phyloP scores from a whole-genome alignment of 805 yeast genomes.

The Soucietia sequanensis region DNA sequence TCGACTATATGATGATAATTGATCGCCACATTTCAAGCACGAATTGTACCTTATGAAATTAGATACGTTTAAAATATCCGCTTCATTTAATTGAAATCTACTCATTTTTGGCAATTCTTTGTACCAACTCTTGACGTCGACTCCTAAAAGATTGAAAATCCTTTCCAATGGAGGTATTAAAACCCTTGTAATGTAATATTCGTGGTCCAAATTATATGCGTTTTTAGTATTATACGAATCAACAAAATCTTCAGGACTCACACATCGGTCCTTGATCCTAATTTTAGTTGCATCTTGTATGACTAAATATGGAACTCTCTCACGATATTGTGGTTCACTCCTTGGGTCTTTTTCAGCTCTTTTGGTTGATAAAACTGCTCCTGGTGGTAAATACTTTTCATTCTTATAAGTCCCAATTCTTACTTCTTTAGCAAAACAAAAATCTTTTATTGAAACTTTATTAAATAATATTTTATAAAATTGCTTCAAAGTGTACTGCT shows the following conservation, averaged over 20 bases:
- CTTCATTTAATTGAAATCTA: neutral
- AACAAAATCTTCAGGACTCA: conserved; percentile 76
- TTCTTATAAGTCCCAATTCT: conserved; percentile 79
- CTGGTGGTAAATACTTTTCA: conserved; percentile 78
- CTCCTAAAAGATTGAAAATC: conserved; percentile 79
- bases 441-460: conserved; percentile 70
- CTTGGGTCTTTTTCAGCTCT: conserved; percentile 63
- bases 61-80: conserved; percentile 9
- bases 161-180: conserved; percentile 89
- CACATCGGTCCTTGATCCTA: conserved; percentile 70
- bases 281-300: conserved; percentile 53
- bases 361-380: conserved; percentile 77
- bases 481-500: conserved; percentile 60
- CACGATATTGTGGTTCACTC: conserved; percentile 82
- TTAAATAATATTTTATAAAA: conserved; percentile 66
- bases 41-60: conserved; percentile 13
- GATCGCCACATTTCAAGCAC: conserved; percentile 27
- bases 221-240: conserved; percentile 24
- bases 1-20: conserved; percentile 3
- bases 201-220: conserved; percentile 62
- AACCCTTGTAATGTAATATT: conserved; percentile 81
- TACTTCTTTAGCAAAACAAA: conserved; percentile 90
- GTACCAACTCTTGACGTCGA: conserved; percentile 76
- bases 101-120: conserved; percentile 53
- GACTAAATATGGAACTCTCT: conserved; percentile 86